Evolutionary conservation across 805 yeast species (phyloP), one percentile per base, ranked within the genome.

Genomic region (Yarrowia phangngaensis): DNA sequence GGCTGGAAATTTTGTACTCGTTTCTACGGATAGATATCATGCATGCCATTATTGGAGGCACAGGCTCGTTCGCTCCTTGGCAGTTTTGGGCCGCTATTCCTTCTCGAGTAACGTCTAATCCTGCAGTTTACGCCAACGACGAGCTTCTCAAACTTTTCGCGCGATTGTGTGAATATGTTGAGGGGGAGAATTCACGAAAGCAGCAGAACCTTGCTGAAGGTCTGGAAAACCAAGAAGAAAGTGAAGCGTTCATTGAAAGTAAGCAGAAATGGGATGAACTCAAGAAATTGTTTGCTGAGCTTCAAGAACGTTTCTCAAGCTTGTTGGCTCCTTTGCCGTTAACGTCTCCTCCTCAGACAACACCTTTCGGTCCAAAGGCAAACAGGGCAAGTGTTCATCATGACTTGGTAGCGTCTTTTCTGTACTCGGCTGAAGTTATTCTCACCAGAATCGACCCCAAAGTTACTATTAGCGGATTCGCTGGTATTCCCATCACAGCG

Each of bases 21-120:
- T 49, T 20, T 12, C 30, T 34, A 5, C 38, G 48, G 0, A 49
- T 49, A 50, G 51, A 49, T 14, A 26, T 49, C 15, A 49, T 49
- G 51, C 51, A 49, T 26, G 27, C 50, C 3, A 27, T 35, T 2
- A 34, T 49, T 6, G 51, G 51, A 3, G 43, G 34, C 3, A 35
- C 34, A 8, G 34, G 34, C 12, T 26, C 48, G 8, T 29, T 49
- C 22, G 28, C 48, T n/a, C 34, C 50, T 5, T 40, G 50, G 34
- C 38, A 49, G 13, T 49, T 40, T 19, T 49, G 51, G 51, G 48
- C 33, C 2, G 20, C 35, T 12, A 23, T 29, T 1, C 29, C 36
- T 3, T 29, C 34, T 9, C 20, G 43, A 8, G 33, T 40, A 2
- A 27, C 38, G 4, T 14, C 31, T 19, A 40, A 49, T 8, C 32